Percentiles rank a stretch among this genome's conserved stretches.
Conservation (phyloP, 768 basidiomycete species). For the Hebeloma cylindrosporum region DNA sequence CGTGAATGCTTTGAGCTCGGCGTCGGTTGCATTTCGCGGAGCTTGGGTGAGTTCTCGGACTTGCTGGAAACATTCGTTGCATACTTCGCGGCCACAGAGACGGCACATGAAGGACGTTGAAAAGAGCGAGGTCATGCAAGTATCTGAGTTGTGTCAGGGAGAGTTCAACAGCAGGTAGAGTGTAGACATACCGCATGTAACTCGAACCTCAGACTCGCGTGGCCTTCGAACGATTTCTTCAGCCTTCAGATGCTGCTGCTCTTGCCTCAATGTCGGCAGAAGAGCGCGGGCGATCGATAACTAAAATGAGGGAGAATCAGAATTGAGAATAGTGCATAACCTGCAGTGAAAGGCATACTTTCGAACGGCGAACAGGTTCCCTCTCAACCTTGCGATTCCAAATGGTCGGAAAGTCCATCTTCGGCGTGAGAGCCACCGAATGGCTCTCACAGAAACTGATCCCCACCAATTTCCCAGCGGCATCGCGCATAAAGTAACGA, state of each 20-base stretch:
- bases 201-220: conserved; percentile 79
- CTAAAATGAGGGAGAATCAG: conserved; percentile 33
- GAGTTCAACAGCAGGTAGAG: conserved; percentile 2
- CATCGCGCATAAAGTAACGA: conserved; percentile 70
- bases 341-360: conserved; percentile 43
- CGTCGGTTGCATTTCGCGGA: conserved; percentile 44
- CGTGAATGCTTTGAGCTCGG: conserved; percentile 50
- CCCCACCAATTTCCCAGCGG: conserved; percentile 56
- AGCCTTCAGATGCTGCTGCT: conserved; percentile 58
- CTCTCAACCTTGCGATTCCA: conserved; percentile 65
- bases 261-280: conserved; percentile 62
- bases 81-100: conserved; percentile 88
- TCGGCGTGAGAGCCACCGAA: conserved; percentile 49
- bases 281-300: conserved; percentile 66
- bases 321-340: conserved; percentile 1
- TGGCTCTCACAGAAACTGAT: conserved; percentile 70
- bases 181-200: conserved; percentile 70
- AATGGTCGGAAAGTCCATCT: conserved; percentile 59
- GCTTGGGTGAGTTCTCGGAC: conserved; percentile 64
- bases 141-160: conserved; percentile 65
- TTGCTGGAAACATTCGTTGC: conserved; percentile 77
- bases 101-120: conserved; percentile 89
- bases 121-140: conserved; percentile 92
- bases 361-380: conserved; percentile 55
- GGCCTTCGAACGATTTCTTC: conserved; percentile 67